Evolutionary conservation across 495 filamentous ascomycete species (phyloP).

Genomic region (Penicillium canescens): DNA sequence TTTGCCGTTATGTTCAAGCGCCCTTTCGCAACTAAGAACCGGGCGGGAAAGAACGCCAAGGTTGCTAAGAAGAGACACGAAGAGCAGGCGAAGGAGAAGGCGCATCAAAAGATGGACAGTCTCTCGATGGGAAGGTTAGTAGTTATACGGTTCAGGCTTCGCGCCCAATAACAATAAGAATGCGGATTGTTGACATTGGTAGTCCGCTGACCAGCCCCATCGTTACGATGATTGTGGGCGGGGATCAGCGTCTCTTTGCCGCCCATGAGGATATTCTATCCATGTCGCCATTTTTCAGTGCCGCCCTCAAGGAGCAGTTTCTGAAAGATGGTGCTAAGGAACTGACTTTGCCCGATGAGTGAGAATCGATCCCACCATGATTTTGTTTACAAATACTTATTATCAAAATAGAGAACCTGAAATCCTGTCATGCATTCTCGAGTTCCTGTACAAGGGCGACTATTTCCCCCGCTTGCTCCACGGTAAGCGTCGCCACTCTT

Average conservation of each 20-base stretch:
- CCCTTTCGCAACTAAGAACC: constrained; percentile 73
- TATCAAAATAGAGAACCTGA: constrained; percentile 53
- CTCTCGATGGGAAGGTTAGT: constrained; percentile 50
- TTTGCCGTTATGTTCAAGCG: constrained; percentile 76
- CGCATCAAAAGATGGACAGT: constrained; percentile 64
- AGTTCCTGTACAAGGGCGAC: constrained; percentile 73
- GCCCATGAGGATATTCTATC: constrained; percentile 68
- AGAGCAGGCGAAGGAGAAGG: constrained; percentile 72
- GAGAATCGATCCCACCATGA: constrained; percentile 1
- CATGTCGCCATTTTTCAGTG: constrained; percentile 59
- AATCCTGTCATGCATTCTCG: constrained; percentile 65
- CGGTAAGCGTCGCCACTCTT: constrained; percentile 51
- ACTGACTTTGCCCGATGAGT: constrained; percentile 63
- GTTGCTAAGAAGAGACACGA: constrained; percentile 69
- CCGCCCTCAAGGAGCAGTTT: constrained; percentile 57
- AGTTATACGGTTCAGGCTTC: too few species aligned
- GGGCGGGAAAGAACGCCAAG: constrained; percentile 77
- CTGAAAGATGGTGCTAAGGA: constrained; percentile 54
- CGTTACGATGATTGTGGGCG: constrained; percentile 78
- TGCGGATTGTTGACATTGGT: background rate
- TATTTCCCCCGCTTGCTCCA: constrained; percentile 59
- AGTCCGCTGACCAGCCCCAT: constrained; percentile 74
- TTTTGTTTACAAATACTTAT: background rate
- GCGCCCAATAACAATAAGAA: too few species aligned
- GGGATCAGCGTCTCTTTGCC: constrained; percentile 75